These are phyloP conservation scores for Moelleriella libera DNA, from an alignment of 2,329 filamentous ascomycete species.

Conservation along the genomic window DNA sequence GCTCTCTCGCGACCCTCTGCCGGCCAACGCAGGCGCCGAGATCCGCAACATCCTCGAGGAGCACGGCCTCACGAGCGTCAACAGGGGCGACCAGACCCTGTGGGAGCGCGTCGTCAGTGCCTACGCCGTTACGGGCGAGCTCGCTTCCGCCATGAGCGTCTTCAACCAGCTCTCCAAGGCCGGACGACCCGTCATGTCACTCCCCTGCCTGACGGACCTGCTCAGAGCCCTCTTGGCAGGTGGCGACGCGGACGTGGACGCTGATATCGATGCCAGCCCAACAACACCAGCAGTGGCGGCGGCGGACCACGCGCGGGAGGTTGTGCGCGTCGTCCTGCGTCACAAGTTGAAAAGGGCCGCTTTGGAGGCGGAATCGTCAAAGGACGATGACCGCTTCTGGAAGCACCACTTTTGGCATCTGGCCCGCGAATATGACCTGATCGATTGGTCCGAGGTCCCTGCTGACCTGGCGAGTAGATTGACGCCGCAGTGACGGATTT, in stretches of 20 bases:
- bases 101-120: conserved; percentile 60
- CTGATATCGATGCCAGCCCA: no score
- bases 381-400: conserved; percentile 22
- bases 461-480: conserved; percentile 6
- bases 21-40: conserved; percentile 29
- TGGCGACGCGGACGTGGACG: neutral
- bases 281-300: conserved; percentile 8
- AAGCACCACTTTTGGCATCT: conserved; percentile 36
- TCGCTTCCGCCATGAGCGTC: conserved; percentile 31
- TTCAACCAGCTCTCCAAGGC: conserved; percentile 28
- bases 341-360: conserved; percentile 12
- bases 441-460: conserved; percentile 13
- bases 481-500: neutral
- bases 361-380: conserved; percentile 2
- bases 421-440: conserved; percentile 24
- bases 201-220: conserved; percentile 28
- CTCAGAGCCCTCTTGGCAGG: conserved; percentile 17
- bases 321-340: conserved; percentile 17
- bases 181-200: conserved; percentile 24
- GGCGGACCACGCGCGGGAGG: conserved; percentile 13
- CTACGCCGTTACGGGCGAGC: conserved; percentile 41
- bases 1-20: conserved; percentile 42
- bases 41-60: conserved; percentile 48
- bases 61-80: conserved; percentile 24
- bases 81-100: conserved; percentile 42